phyloP scores from a whole-genome alignment of 1,284 basidiomycete genomes.

The Laetiporus sulphureus region DNA sequence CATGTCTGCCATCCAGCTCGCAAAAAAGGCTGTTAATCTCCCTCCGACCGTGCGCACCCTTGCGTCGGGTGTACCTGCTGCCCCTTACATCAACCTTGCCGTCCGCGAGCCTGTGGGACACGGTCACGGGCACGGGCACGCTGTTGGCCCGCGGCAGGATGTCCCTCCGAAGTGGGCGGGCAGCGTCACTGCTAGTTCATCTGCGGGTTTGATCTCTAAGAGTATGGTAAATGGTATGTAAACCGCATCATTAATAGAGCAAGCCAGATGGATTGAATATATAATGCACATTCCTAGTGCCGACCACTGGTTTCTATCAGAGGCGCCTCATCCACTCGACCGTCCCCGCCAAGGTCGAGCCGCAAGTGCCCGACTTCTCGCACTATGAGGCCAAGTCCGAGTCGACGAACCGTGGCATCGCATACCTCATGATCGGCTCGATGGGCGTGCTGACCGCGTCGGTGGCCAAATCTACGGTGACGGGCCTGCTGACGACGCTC shows the following conservation, averaged over 20 bases:
- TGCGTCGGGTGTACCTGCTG: conserved; percentile 66
- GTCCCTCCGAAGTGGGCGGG: conserved; percentile 60
- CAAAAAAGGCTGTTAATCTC: conserved; percentile 79
- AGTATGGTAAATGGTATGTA: conserved; percentile 66
- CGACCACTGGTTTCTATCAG: conserved; percentile 49
- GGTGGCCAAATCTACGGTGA: conserved; percentile 89
- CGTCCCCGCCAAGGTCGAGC: conserved; percentile 52
- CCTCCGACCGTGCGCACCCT: conserved; percentile 76
- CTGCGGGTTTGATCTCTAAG: conserved; percentile 55
- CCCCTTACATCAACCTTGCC: conserved; percentile 64
- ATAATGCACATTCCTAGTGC: conserved; percentile 32
- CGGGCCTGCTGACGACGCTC: conserved; percentile 96
- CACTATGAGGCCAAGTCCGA: conserved; percentile 74
- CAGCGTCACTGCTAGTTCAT: conserved; percentile 42
- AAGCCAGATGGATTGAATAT: conserved; percentile 1
- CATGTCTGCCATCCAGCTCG: conserved; percentile 65
- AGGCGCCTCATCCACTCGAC: conserved; percentile 75
- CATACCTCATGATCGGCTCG: conserved; percentile 97
- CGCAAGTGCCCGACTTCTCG: conserved; percentile 86
- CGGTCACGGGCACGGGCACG: conserved; percentile 55
- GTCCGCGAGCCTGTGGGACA: conserved; percentile 52
- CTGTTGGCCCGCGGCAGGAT: conserved; percentile 56
- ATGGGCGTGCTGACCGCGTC: conserved; percentile 93
- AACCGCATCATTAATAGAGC: too few relatives aligned
- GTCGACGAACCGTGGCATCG: conserved; percentile 75